phyloP scores from a whole-genome alignment of 495 filamentous ascomycete species.

The Neohortaea acidophila region DNA sequence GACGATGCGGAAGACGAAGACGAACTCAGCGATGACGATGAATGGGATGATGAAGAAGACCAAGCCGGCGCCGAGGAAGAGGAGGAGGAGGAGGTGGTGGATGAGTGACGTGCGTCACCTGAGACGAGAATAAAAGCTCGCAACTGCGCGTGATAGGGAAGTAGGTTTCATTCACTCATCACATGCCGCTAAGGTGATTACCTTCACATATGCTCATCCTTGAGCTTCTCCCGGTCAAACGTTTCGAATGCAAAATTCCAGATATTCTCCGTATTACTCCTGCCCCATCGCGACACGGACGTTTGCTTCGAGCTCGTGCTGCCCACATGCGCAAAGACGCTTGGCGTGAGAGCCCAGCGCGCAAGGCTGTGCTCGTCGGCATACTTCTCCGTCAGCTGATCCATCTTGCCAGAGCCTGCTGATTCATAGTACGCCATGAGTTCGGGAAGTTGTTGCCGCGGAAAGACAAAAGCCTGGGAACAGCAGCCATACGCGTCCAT shows the following conservation, averaged over 20 bases:
- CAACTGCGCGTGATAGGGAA: too few species aligned
- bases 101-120: too few species aligned
- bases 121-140: too few species aligned
- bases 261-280: constrained; percentile 22
- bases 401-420: constrained; percentile 17
- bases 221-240: constrained; percentile 10
- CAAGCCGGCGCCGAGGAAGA: constrained; percentile 13
- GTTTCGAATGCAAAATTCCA: constrained; percentile 34
- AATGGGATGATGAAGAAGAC: constrained; percentile 38
- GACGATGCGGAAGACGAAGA: constrained; percentile 43
- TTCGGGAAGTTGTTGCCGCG: constrained; percentile 23
- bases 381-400: constrained; percentile 35
- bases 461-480: constrained; percentile 32
- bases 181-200: too few species aligned
- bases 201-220: constrained; percentile 17
- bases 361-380: constrained; percentile 26
- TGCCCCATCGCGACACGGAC: constrained; percentile 9
- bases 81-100: constrained; percentile 9
- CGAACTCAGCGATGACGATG: constrained; percentile 38
- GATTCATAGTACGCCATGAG: constrained; percentile 17
- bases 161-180: too few species aligned
- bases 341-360: constrained; percentile 37
- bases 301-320: constrained; percentile 25
- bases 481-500: constrained; percentile 42
- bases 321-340: constrained; percentile 39